These are phyloP conservation scores for Tulasnella sp. DNA, from an alignment of 768 basidiomycete genomes.

Conservation along the genomic window DNA sequence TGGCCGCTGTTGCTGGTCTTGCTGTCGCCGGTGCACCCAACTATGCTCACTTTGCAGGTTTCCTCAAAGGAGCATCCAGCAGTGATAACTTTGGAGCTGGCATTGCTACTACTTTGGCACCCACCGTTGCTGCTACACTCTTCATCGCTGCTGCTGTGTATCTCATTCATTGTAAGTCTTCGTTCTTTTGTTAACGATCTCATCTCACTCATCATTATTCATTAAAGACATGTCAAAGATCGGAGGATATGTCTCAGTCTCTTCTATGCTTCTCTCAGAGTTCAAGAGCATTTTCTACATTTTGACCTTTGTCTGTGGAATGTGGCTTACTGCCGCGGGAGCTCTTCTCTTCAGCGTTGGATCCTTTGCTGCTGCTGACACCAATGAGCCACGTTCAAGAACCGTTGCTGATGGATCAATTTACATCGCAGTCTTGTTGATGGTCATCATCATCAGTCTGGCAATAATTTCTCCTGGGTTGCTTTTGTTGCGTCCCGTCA, in stretches of 20 bases:
- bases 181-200: not conserved
- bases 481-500: slow-evolving; percentile 56
- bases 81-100: slow-evolving; percentile 44
- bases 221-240: slow-evolving; percentile 39
- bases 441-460: slow-evolving; percentile 46
- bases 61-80: slow-evolving; percentile 35
- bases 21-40: slow-evolving; percentile 57
- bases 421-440: slow-evolving; percentile 50
- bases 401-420: slow-evolving; percentile 56
- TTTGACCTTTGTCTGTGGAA: slow-evolving; percentile 38
- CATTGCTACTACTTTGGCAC: slow-evolving; percentile 52
- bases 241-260: slow-evolving; percentile 48
- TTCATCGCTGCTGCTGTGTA: slow-evolving; percentile 44
- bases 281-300: slow-evolving; percentile 55
- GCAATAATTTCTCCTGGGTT: slow-evolving; percentile 60
- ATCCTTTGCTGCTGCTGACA: slow-evolving; percentile 36
- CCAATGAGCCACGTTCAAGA: too few species aligned
- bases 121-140: slow-evolving; percentile 46
- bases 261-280: slow-evolving; percentile 43
- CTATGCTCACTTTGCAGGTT: slow-evolving; percentile 55
- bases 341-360: slow-evolving; percentile 56
- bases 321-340: slow-evolving; percentile 55
- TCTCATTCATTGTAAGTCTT: slow-evolving; percentile 43
- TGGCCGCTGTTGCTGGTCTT: slow-evolving; percentile 57
- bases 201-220: not conserved